phyloP scores from a whole-genome alignment of 352 stramenopile species.

The Detonula confervacea region DNA sequence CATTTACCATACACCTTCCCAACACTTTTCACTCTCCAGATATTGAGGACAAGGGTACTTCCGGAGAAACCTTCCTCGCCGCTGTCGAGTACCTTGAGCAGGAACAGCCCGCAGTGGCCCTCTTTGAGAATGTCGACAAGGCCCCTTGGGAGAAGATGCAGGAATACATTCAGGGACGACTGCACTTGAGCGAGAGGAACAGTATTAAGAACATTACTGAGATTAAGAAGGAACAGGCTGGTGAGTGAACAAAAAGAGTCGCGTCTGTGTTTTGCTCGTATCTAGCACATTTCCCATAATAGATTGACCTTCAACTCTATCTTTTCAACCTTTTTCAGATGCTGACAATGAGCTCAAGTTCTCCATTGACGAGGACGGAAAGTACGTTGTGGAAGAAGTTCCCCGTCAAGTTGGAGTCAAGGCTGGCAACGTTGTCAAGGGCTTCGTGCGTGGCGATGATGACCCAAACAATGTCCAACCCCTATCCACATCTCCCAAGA shows the following conservation, averaged over 20 bases:
- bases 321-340: slow-evolving; percentile 15
- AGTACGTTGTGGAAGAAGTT: slow-evolving; percentile 48
- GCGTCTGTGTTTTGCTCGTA: not conserved
- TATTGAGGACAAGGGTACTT: slow-evolving; percentile 75
- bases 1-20: not conserved
- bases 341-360: slow-evolving; percentile 61
- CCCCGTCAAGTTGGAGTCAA: slow-evolving; percentile 54
- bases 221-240: slow-evolving; percentile 37
- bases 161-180: slow-evolving; percentile 54
- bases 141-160: slow-evolving; percentile 78
- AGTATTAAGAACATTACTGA: slow-evolving; percentile 49
- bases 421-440: slow-evolving; percentile 46
- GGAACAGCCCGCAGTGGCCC: slow-evolving; percentile 62
- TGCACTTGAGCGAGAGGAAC: slow-evolving; percentile 49
- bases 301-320: not conserved
- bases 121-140: slow-evolving; percentile 84
- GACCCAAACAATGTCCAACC: slow-evolving; percentile 34
- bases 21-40: slow-evolving; percentile 31
- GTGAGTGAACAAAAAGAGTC: slow-evolving; percentile 10
- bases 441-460: slow-evolving; percentile 49
- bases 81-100: slow-evolving; percentile 78
- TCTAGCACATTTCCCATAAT: not conserved
- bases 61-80: slow-evolving; percentile 78
- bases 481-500: slow-evolving; percentile 25
- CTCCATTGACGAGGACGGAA: slow-evolving; percentile 47